Base-by-base conservation (phyloP, 2,329 filamentous ascomycete genomes). In the Apiospora hydei region DNA sequence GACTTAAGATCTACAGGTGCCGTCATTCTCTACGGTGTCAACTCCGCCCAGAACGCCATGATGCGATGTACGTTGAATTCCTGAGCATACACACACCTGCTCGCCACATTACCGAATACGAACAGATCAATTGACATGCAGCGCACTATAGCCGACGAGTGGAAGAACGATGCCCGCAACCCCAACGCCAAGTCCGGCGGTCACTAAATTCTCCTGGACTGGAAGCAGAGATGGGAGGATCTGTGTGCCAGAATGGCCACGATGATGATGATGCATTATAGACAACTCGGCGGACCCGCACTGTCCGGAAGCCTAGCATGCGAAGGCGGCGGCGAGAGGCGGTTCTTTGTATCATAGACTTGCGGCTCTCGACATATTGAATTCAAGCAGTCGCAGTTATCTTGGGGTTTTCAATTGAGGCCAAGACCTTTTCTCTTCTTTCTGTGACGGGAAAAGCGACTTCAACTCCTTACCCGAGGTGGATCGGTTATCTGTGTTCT, bases 121-220 rank as follows among this genome's bases (percentile, higher is more conserved):
- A 47, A 68, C 66, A 71, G 72, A 46, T 13, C 72, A 49, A 74
- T 74, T 74, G 79, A 81, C 73, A 81, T 76, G 67, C 73, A 73
- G 41, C 41, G 11, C 3, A 67, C 7, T 61, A 75, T 79, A 98
- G 96, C 91, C 87, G 94, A 93, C 79, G 94, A 98, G 88, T 98
- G 90, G 91, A 97, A 95, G 92, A 97, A 98, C 88, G 96, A 98
- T 86, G 94, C 95, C 77, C 92, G 95, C 85, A 98, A 98, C 90
- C 91, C 91, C 77, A 86, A 88, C 78, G 84, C 83, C 77, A 88
- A 86, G 83, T 77, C 81, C 71, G 81, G 80, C 67, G 80, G 79
- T 71, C 87, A 89, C 81, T 89, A 88, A 79, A 34, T 14, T 16
- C 14, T 21, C 1, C 3, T 11, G 57, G 34, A 41, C 18, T n/a